Conservation (phyloP, 2,329 filamentous ascomycete genomes). For the Epichloe baconii region DNA sequence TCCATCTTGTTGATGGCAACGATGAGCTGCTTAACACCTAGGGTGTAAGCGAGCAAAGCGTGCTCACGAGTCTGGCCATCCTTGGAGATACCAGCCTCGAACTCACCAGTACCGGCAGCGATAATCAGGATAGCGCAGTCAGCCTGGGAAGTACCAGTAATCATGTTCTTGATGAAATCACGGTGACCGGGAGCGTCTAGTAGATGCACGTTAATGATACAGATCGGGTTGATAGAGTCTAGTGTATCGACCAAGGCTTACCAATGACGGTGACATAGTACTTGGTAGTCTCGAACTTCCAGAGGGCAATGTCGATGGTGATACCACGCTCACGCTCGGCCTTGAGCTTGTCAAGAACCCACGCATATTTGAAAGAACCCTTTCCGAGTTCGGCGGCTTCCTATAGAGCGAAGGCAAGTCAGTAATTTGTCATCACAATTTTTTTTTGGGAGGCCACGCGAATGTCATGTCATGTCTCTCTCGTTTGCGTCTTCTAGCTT, state of each 20-base stretch:
- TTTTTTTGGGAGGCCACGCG: neutral
- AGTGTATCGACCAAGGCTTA: slow-evolving; percentile 23
- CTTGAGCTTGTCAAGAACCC: slow-evolving; percentile 99
- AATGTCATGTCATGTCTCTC: neutral
- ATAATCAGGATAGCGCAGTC: slow-evolving; percentile 99
- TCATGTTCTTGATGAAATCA: slow-evolving; percentile 99
- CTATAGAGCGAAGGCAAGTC: slow-evolving; percentile 32
- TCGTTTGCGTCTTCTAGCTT: neutral
- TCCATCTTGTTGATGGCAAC: slow-evolving; percentile 99
- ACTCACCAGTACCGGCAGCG: slow-evolving; percentile 99
- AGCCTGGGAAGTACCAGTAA: slow-evolving; percentile 99
- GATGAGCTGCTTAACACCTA: slow-evolving; percentile 99
- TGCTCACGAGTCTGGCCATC: slow-evolving; percentile 99
- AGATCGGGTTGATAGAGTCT: too few relatives aligned
- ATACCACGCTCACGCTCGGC: slow-evolving; percentile 99
- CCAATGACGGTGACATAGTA: slow-evolving; percentile 98
- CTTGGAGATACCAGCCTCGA: slow-evolving; percentile 99
- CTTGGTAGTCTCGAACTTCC: slow-evolving; percentile 99
- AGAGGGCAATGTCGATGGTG: slow-evolving; percentile 99
- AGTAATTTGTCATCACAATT: neutral
- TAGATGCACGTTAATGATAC: neutral
- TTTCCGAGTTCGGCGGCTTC: slow-evolving; percentile 99
- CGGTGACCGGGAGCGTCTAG: slow-evolving; percentile 94
- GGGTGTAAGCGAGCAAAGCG: slow-evolving; percentile 98
- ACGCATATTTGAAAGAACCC: slow-evolving; percentile 99